Evolutionary conservation across 2,329 filamentous ascomycete species (phyloP), one percentile per base, ranked within the genome.

Genomic region (Incumbomyces delicatus): DNA sequence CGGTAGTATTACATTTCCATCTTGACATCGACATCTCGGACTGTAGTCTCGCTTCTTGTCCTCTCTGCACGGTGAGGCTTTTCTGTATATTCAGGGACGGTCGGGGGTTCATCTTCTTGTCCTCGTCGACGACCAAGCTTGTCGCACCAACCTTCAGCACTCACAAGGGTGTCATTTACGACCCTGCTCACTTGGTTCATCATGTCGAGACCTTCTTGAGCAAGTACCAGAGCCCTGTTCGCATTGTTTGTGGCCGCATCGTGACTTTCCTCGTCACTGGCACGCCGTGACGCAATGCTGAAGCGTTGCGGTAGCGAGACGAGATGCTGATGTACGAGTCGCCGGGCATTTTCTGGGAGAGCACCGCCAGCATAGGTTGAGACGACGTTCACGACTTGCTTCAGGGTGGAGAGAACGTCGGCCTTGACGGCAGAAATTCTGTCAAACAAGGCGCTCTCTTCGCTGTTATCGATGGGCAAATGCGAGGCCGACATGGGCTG

Each of bases 311-410:
- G 90, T 1, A 96, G 73, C 41, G 84, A 89, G 27, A 86, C 85
- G 4, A 96, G 74, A 61, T 95, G 88, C 11, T 81, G 77, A 50
- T 86, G 81, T 11, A 98, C 90, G 13, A 96, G 76, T 18, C 83
- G 75, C 30, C 84, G 75, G 0, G 90, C 90, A 55, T 95, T 95
- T 46, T 92, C 86, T 0, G 92, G 90, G 2, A 98, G 71, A 1
- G 89, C 87, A 33, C 87, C 87, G n/a, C 89, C 89, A 0, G 89
- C 85, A 57, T 95, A 94, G 55, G 83, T 87, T 47, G 86, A 94
- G 0, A 98, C 87, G 5, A 85, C 83, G 52, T 85, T 80, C 33
- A 94, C 85, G 27, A 89, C 86, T 45, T 82, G 80, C 55, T 89
- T 86, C 11, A 96, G 73, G 0, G 82, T 84, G 56, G 83, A 82